Percentiles rank a stretch among this genome's conserved stretches.
Conservation (phyloP, 2,329 filamentous ascomycete genomes). For the Calonectria henricotiae region DNA sequence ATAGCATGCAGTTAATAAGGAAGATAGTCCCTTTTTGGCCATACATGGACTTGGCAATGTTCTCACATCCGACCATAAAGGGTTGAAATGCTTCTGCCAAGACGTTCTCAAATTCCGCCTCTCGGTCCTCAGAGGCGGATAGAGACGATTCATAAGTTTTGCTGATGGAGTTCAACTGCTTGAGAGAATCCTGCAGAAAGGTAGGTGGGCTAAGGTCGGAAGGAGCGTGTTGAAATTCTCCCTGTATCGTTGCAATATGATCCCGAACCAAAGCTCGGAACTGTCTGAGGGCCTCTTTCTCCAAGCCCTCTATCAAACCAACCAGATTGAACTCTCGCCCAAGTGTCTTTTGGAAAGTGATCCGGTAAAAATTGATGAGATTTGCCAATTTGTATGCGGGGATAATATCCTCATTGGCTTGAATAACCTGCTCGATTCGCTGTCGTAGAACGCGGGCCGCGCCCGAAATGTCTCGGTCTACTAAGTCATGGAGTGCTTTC, state of each 20-base stretch:
- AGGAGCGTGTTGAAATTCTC: slow-evolving; percentile 79
- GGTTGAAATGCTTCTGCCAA: slow-evolving; percentile 88
- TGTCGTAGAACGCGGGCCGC: slow-evolving; percentile 90
- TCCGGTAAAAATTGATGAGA: slow-evolving; percentile 88
- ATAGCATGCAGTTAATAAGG: slow-evolving; percentile 79
- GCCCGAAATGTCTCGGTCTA: slow-evolving; percentile 87
- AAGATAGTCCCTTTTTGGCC: slow-evolving; percentile 78
- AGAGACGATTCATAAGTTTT: slow-evolving; percentile 90
- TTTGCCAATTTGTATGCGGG: slow-evolving; percentile 93
- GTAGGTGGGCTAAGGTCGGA: slow-evolving; percentile 83
- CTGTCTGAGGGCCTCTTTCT: slow-evolving; percentile 84
- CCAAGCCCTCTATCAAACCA: slow-evolving; percentile 78
- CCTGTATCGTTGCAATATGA: slow-evolving; percentile 82
- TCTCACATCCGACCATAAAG: slow-evolving; percentile 83
- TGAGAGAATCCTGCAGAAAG: slow-evolving; percentile 86
- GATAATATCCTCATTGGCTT: slow-evolving; percentile 92
- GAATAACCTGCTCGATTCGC: slow-evolving; percentile 91
- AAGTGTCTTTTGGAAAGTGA: slow-evolving; percentile 87
- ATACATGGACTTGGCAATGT: slow-evolving; percentile 75
- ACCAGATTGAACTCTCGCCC: slow-evolving; percentile 79
- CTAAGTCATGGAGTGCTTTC: slow-evolving; percentile 86
- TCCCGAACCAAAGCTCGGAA: slow-evolving; percentile 89
- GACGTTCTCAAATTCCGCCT: slow-evolving; percentile 82
- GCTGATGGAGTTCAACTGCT: slow-evolving; percentile 84
- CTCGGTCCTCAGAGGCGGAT: slow-evolving; percentile 71